Percentiles rank a stretch among this genome's conserved stretches.
Evolutionary conservation across 164 flowering plant genomes (phyloP).

Genomic region (Liquidambar formosana): DNA sequence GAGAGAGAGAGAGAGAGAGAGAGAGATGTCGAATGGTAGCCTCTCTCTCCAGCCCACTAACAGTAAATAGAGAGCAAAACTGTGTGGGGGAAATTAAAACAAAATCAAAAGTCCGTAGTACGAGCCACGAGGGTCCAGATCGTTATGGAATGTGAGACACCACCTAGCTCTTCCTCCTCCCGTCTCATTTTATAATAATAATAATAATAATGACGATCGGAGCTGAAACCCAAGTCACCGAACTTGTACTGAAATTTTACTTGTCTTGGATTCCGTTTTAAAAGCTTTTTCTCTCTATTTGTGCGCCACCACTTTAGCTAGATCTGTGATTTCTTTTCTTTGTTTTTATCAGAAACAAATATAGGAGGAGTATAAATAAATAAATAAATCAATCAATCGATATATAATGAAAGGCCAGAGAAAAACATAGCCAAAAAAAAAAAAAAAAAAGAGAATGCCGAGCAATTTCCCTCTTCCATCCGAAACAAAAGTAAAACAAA

Average conservation of each 20-base stretch:
- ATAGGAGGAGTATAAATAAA: not conserved
- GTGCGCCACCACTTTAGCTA: not conserved
- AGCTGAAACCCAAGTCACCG: conserved; percentile 22
- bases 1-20: conserved; percentile 3
- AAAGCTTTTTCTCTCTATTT: not conserved
- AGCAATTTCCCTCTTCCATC: too few species aligned
- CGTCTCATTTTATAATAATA: not conserved
- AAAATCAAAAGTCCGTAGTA: conserved; percentile 27
- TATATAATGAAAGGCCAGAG: too few species aligned
- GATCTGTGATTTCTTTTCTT: too few species aligned
- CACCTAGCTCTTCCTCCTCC: not conserved
- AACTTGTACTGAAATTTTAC: not conserved
- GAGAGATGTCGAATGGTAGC: not conserved
- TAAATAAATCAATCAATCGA: too few species aligned
- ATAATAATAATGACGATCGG: not conserved
- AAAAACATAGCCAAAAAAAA: too few species aligned
- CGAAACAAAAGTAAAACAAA: not conserved
- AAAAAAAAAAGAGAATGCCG: too few species aligned
- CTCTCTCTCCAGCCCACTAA: not conserved
- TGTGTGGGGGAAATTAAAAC: not conserved
- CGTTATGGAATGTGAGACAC: conserved; percentile 7
- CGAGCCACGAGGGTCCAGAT: conserved; percentile 14
- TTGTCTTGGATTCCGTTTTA: conserved; percentile 7
- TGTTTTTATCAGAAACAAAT: too few species aligned
- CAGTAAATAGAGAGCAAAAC: too few species aligned